Evolutionary conservation across 495 filamentous ascomycete species (phyloP).

Genomic region (Diplogelasinospora grovesii): DNA sequence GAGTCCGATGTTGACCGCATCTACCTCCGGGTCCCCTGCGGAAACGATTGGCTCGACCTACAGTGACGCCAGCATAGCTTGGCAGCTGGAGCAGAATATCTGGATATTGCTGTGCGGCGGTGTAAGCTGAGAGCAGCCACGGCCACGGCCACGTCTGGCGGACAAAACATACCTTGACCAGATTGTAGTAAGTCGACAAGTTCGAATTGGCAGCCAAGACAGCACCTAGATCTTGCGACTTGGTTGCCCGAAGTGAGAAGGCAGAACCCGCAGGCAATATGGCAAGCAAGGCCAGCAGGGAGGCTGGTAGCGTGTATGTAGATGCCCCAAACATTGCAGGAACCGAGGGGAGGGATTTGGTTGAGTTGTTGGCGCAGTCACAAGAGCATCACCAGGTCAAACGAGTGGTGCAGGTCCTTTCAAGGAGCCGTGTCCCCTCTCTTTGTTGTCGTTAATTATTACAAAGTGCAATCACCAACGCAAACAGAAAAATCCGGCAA

Average conservation of each 20-base stretch:
- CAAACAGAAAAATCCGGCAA: no score
- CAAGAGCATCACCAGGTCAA: no score
- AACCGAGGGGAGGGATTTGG: no score
- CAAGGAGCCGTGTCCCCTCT: no score
- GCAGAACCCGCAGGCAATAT: background rate
- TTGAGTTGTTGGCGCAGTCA: no score
- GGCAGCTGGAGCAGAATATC: conserved; percentile 28
- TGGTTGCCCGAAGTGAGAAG: background rate
- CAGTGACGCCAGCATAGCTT: conserved; percentile 26
- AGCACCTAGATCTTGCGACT: conserved; percentile 17
- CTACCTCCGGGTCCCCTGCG: background rate
- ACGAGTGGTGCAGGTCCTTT: no score
- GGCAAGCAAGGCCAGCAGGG: background rate
- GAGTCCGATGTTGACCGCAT: no score
- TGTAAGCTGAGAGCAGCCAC: background rate
- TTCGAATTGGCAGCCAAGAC: conserved; percentile 20
- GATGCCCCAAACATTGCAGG: no score
- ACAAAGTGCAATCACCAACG: no score
- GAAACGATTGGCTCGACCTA: conserved; percentile 12
- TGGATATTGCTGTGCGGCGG: conserved; percentile 31
- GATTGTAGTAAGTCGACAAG: conserved; percentile 26
- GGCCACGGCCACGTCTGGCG: conserved; percentile 2
- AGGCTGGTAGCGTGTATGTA: background rate
- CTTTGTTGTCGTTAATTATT: no score
- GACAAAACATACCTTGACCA: conserved; percentile 24